A percentile compares a stretch with the other conserved stretches of the same genome.
Conservation (phyloP, 1,284 basidiomycete genomes). For the Acaromyces ingoldii region DNA sequence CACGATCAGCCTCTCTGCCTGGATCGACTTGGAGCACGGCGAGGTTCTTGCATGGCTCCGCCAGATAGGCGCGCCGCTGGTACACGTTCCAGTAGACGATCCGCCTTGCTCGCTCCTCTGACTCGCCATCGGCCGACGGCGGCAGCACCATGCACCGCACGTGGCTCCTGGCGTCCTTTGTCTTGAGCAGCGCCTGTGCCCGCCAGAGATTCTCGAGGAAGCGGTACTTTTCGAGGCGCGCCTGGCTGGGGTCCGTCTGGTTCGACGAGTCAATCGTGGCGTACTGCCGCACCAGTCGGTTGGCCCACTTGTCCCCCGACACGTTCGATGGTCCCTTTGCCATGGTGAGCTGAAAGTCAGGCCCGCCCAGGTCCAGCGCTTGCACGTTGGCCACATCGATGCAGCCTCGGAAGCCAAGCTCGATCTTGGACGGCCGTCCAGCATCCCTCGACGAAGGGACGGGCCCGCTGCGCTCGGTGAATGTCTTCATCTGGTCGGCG, state of each 20-base stretch:
- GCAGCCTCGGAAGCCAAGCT: slow-evolving; percentile 78
- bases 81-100: slow-evolving; percentile 42
- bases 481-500: slow-evolving; percentile 50
- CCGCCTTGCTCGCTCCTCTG: slow-evolving; percentile 20
- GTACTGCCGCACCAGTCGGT: slow-evolving; percentile 32
- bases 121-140: slow-evolving; percentile 13
- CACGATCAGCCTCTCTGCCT: slow-evolving; percentile 8
- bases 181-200: slow-evolving; percentile 43
- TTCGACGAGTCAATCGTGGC: slow-evolving; percentile 23
- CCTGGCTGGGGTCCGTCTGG: slow-evolving; percentile 8
- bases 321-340: slow-evolving; percentile 21
- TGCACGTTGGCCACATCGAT: slow-evolving; percentile 78
- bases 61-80: slow-evolving; percentile 13
- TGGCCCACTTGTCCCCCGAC: slow-evolving; percentile 32
- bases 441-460: no score
- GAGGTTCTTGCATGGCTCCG: slow-evolving; percentile 17
- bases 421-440: no score
- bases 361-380: slow-evolving; percentile 54
- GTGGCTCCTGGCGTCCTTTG: slow-evolving; percentile 24
- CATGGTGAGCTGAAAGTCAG: slow-evolving; percentile 70
- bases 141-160: slow-evolving; percentile 27
- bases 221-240: slow-evolving; percentile 37
- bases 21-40: slow-evolving; percentile 26
- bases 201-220: slow-evolving; percentile 48
- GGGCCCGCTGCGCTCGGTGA: slow-evolving; percentile 52